Evolutionary conservation across 495 filamentous ascomycete species (phyloP).

Genomic region (Daldinia vernicosa): DNA sequence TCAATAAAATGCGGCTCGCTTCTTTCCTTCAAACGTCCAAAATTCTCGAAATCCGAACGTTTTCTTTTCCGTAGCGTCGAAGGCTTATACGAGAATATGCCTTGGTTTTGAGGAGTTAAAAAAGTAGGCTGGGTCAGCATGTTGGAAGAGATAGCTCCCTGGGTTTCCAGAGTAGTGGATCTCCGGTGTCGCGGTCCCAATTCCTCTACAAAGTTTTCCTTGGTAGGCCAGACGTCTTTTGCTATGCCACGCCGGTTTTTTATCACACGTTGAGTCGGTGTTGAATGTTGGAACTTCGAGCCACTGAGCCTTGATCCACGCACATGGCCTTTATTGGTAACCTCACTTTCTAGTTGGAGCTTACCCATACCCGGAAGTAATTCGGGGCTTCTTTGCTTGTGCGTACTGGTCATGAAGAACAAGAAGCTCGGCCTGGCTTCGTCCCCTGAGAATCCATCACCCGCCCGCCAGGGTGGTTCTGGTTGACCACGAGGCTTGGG

Average conservation of each 20-base stretch:
- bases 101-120: not conserved
- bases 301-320: not conserved
- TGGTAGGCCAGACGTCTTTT: conserved; percentile 43
- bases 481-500: conserved; percentile 31
- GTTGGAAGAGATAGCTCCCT: conserved; percentile 20
- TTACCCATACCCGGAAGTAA: conserved; percentile 33
- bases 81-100: not conserved
- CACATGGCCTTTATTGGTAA: not conserved
- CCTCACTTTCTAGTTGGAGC: conserved; percentile 34
- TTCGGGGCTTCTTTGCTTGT: conserved; percentile 32
- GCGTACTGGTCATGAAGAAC: conserved; percentile 20
- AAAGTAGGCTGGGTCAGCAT: conserved; percentile 8
- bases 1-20: not conserved
- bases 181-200: conserved; percentile 13
- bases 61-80: conserved; percentile 23
- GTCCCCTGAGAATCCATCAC: conserved; percentile 44
- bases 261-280: conserved; percentile 1
- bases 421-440: conserved; percentile 32
- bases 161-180: not conserved
- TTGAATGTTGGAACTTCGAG: not conserved
- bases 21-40: conserved; percentile 17
- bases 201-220: conserved; percentile 41
- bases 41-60: conserved; percentile 38
- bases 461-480: conserved; percentile 33
- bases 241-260: not conserved